These are phyloP conservation scores for Paspalum notatum DNA, from an alignment of 176 grass and related monocot species.

Conservation along the genomic window DNA sequence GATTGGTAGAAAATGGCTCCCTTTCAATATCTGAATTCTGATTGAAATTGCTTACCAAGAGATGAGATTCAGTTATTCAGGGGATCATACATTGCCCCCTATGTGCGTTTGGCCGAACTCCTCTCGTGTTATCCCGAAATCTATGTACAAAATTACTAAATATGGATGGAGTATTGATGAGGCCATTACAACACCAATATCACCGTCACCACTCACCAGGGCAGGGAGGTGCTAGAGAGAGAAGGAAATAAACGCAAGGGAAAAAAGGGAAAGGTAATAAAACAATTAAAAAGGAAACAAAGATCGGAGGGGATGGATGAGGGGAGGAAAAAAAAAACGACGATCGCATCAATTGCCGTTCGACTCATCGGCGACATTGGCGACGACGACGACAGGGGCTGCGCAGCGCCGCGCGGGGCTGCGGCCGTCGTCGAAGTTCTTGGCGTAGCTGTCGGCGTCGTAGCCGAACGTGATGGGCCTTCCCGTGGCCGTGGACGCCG, in stretches of 20 bases:
- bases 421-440: slow-evolving; percentile 89
- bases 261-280: neutral
- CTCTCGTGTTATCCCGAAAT: slow-evolving; percentile 31
- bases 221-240: slow-evolving; percentile 4
- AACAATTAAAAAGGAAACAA: neutral
- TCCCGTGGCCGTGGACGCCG: slow-evolving; percentile 25
- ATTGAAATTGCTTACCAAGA: neutral
- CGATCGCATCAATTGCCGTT: slow-evolving; percentile 27
- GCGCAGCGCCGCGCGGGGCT: slow-evolving; percentile 22
- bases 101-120: slow-evolving; percentile 7
- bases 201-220: slow-evolving; percentile 13
- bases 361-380: slow-evolving; percentile 29
- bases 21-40: neutral
- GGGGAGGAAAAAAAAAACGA: neutral
- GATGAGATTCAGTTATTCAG: neutral
- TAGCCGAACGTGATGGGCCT: slow-evolving; percentile 73
- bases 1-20: neutral
- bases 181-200: slow-evolving; percentile 30
- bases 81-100: neutral
- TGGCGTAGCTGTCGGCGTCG: slow-evolving; percentile 91
- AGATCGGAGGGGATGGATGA: slow-evolving; percentile 11
- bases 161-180: neutral
- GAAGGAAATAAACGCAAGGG: neutral
- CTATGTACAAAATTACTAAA: slow-evolving; percentile 55
- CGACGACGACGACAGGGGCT: neutral